Percentiles rank a stretch among this genome's conserved stretches.
Evolutionary conservation across 2,329 filamentous ascomycete genomes (phyloP).

Genomic region (Podosphaera leucotricha): DNA sequence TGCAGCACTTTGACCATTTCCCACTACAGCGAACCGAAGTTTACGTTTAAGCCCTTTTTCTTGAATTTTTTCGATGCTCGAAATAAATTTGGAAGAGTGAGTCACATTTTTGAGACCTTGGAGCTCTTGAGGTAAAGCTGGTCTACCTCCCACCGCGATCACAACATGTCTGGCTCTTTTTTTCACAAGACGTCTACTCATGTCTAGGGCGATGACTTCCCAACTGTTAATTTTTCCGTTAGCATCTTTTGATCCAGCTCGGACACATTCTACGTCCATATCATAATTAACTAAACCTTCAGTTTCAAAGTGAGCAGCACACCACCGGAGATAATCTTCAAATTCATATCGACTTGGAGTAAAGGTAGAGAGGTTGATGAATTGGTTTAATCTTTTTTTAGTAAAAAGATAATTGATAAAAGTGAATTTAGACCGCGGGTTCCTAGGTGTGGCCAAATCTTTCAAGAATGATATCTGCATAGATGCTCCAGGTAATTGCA

Average conservation of each 20-base stretch:
- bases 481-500: conserved; percentile 77
- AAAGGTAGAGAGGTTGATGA: conserved; percentile 79
- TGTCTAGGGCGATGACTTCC: conserved; percentile 11
- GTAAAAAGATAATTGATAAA: conserved; percentile 84
- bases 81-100: conserved; percentile 72
- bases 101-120: conserved; percentile 48
- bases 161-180: conserved; percentile 27
- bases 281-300: conserved; percentile 39
- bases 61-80: conserved; percentile 34
- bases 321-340: conserved; percentile 91
- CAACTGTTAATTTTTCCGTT: conserved; percentile 14
- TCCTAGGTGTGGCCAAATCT: conserved; percentile 70
- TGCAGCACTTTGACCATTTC: conserved; percentile 76
- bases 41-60: conserved; percentile 6
- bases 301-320: conserved; percentile 49
- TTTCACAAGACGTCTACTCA: conserved; percentile 18
- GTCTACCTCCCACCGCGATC: conserved; percentile 40
- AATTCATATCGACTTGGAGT: conserved; percentile 70
- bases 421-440: conserved; percentile 78
- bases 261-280: conserved; percentile 45
- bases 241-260: conserved; percentile 2
- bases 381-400: conserved; percentile 62
- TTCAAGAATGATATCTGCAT: conserved; percentile 99
- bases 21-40: conserved; percentile 49
- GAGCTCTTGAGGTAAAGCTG: conserved; percentile 49